Percentiles rank a stretch among this genome's conserved stretches.
phyloP scores from a whole-genome alignment of 805 yeast genomes.

The Teunomyces lycoperdinae region DNA sequence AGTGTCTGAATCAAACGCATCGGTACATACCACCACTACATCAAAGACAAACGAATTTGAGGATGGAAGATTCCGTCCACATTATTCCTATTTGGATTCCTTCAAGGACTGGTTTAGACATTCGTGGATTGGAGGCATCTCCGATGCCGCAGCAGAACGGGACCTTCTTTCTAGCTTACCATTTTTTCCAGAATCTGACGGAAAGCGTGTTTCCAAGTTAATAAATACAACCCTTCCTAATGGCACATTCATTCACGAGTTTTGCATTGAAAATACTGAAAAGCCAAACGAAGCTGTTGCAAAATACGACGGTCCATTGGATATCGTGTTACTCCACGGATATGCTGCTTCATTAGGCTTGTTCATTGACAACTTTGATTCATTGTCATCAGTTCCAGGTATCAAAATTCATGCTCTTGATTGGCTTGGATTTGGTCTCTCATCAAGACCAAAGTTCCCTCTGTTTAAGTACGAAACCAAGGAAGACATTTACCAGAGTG shows the following conservation, averaged over 20 bases:
- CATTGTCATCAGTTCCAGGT: conserved; percentile 47
- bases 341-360: conserved; percentile 90
- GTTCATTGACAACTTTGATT: conserved; percentile 66
- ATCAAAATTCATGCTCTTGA: conserved; percentile 65
- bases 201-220: conserved; percentile 43
- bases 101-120: conserved; percentile 32
- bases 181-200: conserved; percentile 54
- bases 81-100: conserved; percentile 6
- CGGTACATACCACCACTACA: not conserved
- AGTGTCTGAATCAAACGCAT: not conserved
- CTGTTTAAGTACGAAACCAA: conserved; percentile 25
- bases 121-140: conserved; percentile 11
- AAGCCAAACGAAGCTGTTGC: conserved; percentile 22
- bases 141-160: conserved; percentile 30
- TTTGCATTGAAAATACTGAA: conserved; percentile 52
- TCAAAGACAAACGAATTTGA: conserved; percentile 1
- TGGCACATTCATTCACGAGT: conserved; percentile 71
- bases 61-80: conserved; percentile 3
- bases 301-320: conserved; percentile 22
- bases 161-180: conserved; percentile 56
- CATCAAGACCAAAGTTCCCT: conserved; percentile 54
- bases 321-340: conserved; percentile 82
- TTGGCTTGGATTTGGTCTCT: conserved; percentile 68
- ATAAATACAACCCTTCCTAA: conserved; percentile 55
- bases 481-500: conserved; percentile 34